A percentile compares a stretch with the other conserved stretches of the same genome.
Evolutionary conservation across 2,329 filamentous ascomycete species (phyloP).

Genomic region (Stagonosporopsis cucurbitacearum): DNA sequence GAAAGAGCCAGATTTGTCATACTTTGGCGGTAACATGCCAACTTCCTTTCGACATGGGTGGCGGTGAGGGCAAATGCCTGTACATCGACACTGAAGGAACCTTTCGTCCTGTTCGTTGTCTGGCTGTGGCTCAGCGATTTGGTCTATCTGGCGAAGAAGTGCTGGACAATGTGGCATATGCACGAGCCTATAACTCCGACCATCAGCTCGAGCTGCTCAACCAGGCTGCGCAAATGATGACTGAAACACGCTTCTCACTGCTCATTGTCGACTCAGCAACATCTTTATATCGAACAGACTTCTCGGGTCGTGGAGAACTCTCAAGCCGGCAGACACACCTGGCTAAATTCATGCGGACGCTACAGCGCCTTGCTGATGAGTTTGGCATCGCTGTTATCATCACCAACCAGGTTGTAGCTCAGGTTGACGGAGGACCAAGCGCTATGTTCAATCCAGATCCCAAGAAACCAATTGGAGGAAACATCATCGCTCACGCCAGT

Average conservation of each 20-base stretch:
- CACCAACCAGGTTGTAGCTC: slow-evolving; percentile 97
- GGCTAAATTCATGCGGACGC: slow-evolving; percentile 84
- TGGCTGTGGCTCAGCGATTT: slow-evolving; percentile 92
- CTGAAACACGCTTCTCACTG: slow-evolving; percentile 94
- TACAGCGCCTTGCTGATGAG: slow-evolving; percentile 76
- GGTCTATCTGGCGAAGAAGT: slow-evolving; percentile 97
- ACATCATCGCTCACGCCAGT: slow-evolving; percentile 97
- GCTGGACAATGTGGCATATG: slow-evolving; percentile 97
- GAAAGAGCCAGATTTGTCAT: slow-evolving; percentile 98
- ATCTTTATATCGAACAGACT: slow-evolving; percentile 93
- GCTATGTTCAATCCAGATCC: slow-evolving; percentile 99
- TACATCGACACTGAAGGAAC: slow-evolving; percentile 99
- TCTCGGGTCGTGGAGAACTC: slow-evolving; percentile 93
- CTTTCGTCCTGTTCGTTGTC: slow-evolving; percentile 84
- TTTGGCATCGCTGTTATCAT: slow-evolving; percentile 99
- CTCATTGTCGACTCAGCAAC: slow-evolving; percentile 97
- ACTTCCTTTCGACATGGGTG: slow-evolving; percentile 97
- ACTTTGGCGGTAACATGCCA: slow-evolving; percentile 98
- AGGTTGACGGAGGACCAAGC: slow-evolving; percentile 94
- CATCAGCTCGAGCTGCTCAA: slow-evolving; percentile 95
- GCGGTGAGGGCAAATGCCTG: slow-evolving; percentile 95
- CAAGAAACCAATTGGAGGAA: slow-evolving; percentile 98
- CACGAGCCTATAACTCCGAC: slow-evolving; percentile 96
- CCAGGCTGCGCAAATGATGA: slow-evolving; percentile 98
- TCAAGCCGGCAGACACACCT: slow-evolving; percentile 91